phyloP scores from a whole-genome alignment of 306 rosid species.

The Castanospermum australe region DNA sequence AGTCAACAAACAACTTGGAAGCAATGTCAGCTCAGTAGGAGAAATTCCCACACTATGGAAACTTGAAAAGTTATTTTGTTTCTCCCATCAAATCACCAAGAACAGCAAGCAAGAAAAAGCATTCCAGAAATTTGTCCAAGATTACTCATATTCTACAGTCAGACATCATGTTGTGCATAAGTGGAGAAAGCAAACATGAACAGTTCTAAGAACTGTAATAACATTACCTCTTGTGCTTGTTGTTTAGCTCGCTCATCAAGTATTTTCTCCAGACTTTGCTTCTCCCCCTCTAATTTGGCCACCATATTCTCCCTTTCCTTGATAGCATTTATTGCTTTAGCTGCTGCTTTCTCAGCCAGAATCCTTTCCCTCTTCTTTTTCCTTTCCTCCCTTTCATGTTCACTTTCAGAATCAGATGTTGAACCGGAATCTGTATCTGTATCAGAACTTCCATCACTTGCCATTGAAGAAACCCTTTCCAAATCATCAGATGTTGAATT shows the following conservation, averaged over 20 bases:
- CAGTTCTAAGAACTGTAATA: neutral
- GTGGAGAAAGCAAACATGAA: constrained; percentile 12
- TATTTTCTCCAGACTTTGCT: constrained; percentile 91
- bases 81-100: constrained; percentile 10
- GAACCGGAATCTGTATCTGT: constrained; percentile 78
- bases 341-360: constrained; percentile 88
- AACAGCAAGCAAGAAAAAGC: neutral
- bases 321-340: constrained; percentile 75
- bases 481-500: constrained; percentile 62
- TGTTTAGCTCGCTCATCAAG: constrained; percentile 83
- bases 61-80: neutral
- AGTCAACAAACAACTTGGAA: neutral
- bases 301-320: constrained; percentile 84
- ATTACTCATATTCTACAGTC: constrained; percentile 1
- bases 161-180: neutral
- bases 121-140: neutral
- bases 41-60: neutral
- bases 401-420: constrained; percentile 80
- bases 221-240: constrained; percentile 88
- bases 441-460: constrained; percentile 66
- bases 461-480: constrained; percentile 54
- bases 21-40: neutral
- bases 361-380: constrained; percentile 65
- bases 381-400: constrained; percentile 83
- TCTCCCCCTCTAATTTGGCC: constrained; percentile 97